A percentile compares a stretch with the other conserved stretches of the same genome.
phyloP scores from a whole-genome alignment of 2,329 filamentous ascomycete genomes.

The Phaeosphaeria sp. region DNA sequence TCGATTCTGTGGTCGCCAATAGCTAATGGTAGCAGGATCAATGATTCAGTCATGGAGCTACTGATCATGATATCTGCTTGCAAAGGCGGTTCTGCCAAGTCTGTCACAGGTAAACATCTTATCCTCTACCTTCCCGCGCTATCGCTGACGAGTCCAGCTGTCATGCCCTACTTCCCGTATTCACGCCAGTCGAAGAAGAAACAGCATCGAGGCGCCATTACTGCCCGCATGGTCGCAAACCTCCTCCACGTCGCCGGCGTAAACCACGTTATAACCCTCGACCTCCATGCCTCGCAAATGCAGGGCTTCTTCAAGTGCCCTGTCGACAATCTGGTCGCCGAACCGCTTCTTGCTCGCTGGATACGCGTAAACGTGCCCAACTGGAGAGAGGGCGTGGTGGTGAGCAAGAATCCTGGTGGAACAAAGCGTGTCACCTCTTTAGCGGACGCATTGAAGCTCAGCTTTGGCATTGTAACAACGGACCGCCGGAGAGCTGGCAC shows the following conservation, averaged over 20 bases:
- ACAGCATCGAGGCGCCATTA: conserved; percentile 93
- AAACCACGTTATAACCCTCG: conserved; percentile 96
- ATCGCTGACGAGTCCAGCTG: conserved; percentile 61
- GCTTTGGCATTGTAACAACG: conserved; percentile 95
- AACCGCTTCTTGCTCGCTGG: conserved; percentile 94
- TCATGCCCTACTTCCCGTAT: conserved; percentile 97
- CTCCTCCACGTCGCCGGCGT: conserved; percentile 91
- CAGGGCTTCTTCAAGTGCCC: conserved; percentile 99
- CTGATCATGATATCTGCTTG: conserved; percentile 99
- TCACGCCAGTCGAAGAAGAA: conserved; percentile 99
- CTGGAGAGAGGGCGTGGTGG: conserved; percentile 92
- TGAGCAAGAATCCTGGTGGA: conserved; percentile 97
- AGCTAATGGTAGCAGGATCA: conserved; percentile 66
- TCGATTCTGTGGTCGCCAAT: conserved; percentile 10
- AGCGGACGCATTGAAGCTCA: conserved; percentile 93
- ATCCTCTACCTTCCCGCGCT: conserved; percentile 9
- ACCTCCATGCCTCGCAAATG: conserved; percentile 93
- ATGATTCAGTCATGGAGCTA: conserved; percentile 98
- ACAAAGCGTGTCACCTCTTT: conserved; percentile 97
- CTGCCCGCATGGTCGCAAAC: conserved; percentile 95
- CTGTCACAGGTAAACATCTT: conserved; percentile 79
- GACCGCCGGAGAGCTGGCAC: conserved; percentile 62
- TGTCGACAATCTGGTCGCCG: conserved; percentile 95
- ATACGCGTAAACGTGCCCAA: conserved; percentile 85
- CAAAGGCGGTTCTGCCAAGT: conserved; percentile 96